These are phyloP conservation scores for Amniculicola lignicola DNA, from an alignment of 495 filamentous ascomycete species.

Conservation along the genomic window DNA sequence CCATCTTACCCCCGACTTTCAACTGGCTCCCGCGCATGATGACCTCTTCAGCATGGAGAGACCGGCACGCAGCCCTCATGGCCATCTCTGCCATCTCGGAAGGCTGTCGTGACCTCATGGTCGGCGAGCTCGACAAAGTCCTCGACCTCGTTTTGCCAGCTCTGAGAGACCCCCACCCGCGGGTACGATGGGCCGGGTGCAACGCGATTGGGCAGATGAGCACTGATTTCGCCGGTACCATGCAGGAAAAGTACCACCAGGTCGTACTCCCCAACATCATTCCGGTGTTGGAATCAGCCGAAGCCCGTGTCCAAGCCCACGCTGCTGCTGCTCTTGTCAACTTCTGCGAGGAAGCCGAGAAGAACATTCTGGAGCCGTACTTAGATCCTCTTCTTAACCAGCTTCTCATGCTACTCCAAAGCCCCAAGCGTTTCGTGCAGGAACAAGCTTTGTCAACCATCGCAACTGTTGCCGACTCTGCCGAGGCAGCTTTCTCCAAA, in stretches of 20 bases:
- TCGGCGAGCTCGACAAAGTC: conserved; percentile 88
- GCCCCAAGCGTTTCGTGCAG: conserved; percentile 91
- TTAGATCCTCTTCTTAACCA: conserved; percentile 80
- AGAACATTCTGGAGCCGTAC: conserved; percentile 86
- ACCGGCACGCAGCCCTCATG: conserved; percentile 97
- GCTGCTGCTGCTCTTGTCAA: conserved; percentile 96
- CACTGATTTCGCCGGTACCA: conserved; percentile 96
- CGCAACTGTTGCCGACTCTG: conserved; percentile 96
- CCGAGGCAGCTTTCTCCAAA: conserved; percentile 89
- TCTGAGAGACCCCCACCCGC: conserved; percentile 85
- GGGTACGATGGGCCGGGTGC: conserved; percentile 96
- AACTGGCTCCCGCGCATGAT: conserved; percentile 97
- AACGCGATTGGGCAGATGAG: conserved; percentile 99
- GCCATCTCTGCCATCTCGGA: conserved; percentile 98
- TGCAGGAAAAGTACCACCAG: conserved; percentile 94
- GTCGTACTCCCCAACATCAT: conserved; percentile 85
- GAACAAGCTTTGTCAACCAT: conserved; percentile 98
- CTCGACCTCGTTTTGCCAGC: conserved; percentile 90
- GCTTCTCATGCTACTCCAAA: conserved; percentile 79
- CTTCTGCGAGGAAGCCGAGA: conserved; percentile 98
- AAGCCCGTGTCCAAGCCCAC: conserved; percentile 94
- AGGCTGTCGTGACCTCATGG: conserved; percentile 93
- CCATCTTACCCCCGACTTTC: conserved; percentile 89
- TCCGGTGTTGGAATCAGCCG: conserved; percentile 82
- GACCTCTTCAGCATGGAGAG: conserved; percentile 89